Conservation (phyloP, 2,329 filamentous ascomycete genomes). For the Keithomyces neogunnii region DNA sequence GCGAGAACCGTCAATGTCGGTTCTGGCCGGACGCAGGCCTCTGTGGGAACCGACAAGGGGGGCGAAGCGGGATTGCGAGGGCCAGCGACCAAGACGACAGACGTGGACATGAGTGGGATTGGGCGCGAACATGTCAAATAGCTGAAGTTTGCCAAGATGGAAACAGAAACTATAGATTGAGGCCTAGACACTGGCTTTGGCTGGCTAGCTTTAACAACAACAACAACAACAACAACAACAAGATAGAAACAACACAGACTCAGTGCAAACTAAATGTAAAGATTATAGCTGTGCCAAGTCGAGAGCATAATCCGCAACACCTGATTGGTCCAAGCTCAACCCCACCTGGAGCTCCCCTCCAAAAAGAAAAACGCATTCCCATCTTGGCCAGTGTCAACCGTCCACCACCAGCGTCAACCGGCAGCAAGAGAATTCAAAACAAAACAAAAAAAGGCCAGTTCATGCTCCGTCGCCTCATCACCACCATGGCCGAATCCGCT, state of each 20-base stretch:
- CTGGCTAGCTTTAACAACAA: background rate
- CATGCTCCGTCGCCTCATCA: conserved; percentile 24
- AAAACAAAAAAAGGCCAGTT: conserved; percentile 3
- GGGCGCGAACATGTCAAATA: conserved; percentile 35
- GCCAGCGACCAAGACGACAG: conserved; percentile 48
- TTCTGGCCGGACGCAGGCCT: conserved; percentile 20
- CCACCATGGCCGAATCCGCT: conserved; percentile 50
- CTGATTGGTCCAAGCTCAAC: background rate
- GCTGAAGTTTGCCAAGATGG: background rate
- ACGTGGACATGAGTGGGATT: conserved; percentile 48
- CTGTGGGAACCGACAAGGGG: conserved; percentile 41
- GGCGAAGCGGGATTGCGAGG: conserved; percentile 46
- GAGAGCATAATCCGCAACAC: background rate
- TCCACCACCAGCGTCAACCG: no score
- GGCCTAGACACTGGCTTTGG: no score
- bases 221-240: background rate
- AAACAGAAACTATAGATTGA: no score
- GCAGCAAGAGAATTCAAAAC: background rate
- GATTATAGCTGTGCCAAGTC: background rate
- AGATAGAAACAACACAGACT: background rate
- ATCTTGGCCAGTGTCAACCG: background rate
- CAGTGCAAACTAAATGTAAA: background rate
- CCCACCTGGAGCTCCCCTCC: background rate
- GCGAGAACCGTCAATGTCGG: conserved; percentile 61
- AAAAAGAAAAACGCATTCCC: background rate